Conservation (phyloP, 106 monocot species). For the Dendrobium catenatum region DNA sequence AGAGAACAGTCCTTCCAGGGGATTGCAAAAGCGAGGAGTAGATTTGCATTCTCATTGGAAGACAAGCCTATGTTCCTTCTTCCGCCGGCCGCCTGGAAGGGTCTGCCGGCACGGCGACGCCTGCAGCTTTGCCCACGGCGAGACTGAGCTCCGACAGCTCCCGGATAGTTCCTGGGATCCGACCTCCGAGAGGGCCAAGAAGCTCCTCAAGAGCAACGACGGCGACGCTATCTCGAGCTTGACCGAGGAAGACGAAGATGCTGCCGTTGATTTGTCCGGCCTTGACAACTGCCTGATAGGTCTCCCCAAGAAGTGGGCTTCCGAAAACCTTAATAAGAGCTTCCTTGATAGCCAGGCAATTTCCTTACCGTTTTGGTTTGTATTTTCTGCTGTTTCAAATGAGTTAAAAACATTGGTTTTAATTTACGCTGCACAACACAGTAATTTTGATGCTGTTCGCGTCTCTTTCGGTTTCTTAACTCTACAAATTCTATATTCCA, state of each 20-base stretch:
- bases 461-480: neutral
- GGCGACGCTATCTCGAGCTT: neutral
- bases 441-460: neutral
- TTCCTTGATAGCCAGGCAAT: conserved; percentile 61
- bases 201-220: conserved; percentile 20
- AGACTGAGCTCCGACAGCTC: conserved; percentile 75
- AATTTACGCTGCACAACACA: neutral
- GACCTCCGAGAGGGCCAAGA: conserved; percentile 71
- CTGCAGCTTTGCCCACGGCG: conserved; percentile 89
- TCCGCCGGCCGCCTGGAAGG: conserved; percentile 19
- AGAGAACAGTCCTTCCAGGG: neutral
- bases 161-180: conserved; percentile 90
- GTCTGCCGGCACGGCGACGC: conserved; percentile 65
- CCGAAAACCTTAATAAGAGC: conserved; percentile 41
- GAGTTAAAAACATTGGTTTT: neutral
- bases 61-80: conserved; percentile 87
- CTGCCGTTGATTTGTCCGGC: conserved; percentile 15
- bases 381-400: neutral
- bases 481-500: neutral
- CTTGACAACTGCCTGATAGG: conserved; percentile 82
- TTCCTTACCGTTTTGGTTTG: neutral
- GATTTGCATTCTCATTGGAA: conserved; percentile 48
- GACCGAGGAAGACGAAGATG: conserved; percentile 3
- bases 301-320: conserved; percentile 63
- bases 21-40: neutral